Base-by-base conservation (phyloP, 345 rosid species). In the Conringia planisiliqua region DNA sequence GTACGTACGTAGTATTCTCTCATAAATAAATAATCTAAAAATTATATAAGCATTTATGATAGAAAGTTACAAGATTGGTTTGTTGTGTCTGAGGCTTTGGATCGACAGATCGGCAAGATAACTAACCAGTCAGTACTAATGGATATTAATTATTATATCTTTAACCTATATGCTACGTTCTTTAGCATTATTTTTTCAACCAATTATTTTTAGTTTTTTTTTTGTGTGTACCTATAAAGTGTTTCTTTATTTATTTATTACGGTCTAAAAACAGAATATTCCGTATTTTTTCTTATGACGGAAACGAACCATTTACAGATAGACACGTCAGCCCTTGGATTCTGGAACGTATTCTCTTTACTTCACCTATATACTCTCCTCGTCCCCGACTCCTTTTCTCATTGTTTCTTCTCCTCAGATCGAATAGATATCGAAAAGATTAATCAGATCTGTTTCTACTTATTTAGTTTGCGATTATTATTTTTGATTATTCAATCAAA, bases 301-400 rank as follows among this genome's bases (percentile, higher is more conserved):
- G 0, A 30, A 68, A 68, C 43, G 9, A 10, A 38, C 72, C 80
- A 70, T 9, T 64, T 7, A 64, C 32, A 64, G n/a, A 1, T 57
- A 38, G 80, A 63, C 80, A 71, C 72, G 67, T 57, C 54, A 77
- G 76, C 80, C 80, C 76, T 77, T 71, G 13, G 35, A 17, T 57
- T 70, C 12, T 27, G 42, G 32, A 64, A 40, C 27, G 52, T 71
- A 26, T 76, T 44, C 44, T 62, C 57, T 33, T 51, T 42, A 43
- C 63, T 52, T 62, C 48, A 69, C 65, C 30, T 18, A 55, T 26
- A 62, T 71, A 63, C 71, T 63, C 36, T 63, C 30, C 66, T 70
- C 70, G 7, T 51, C 56, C 50, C 62, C 55, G 14, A 42, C 59
- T 63, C 4, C 43, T 38, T 40, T 51, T 67, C 60, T 38, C 22